Evolutionary conservation across 176 grass and related monocot genomes (phyloP), one percentile per base, ranked within the genome.

Genomic region (Triticum monococcum): DNA sequence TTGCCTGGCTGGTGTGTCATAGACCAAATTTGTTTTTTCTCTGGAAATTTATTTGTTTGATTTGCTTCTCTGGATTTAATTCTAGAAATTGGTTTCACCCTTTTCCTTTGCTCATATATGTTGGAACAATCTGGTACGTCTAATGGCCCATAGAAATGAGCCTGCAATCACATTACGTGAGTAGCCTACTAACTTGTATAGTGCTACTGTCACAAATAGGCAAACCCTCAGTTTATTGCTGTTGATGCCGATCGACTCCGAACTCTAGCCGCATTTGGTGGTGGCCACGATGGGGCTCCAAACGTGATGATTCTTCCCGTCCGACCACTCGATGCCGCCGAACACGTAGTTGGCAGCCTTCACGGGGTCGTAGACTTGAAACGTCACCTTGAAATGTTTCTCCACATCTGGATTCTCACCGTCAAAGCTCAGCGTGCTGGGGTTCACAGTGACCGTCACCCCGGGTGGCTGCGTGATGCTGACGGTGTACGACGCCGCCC

Each of bases 241-340:
- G 26, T 26, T 26, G 5, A 0, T 8, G 0, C 18, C 6, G 18
- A 57, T 22, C 54, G 2, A 8, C 7, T 57, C 16, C 18, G 3
- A 8, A 8, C 18, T 0, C 70, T 89, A 86, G 11, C 48, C 63
- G 64, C 88, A 89, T 0, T 35, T 81, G 4, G 67, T 85, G 66
- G 36, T 90, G 13, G 79, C 87, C 17, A 40, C 87, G 25, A 93
- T 5, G 17, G 91, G 87, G 80, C 89, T 94, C 36, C 91, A 38
- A 14, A 94, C 89, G 26, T 64, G 43, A 22, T 77, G 91, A 28
- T 28, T 28, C 8, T 59, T 78, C 73, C 75, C 57, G 68, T 95
- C 89, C 2, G 74, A 79, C 91, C 91, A 96, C 67, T 81, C 74
- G 0, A 96, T 52, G 62, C 87, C 83, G 16, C 91, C 91, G 75